Percentiles rank a stretch among this genome's conserved stretches.
Evolutionary conservation across 2,329 filamentous ascomycete species (phyloP).

Genomic region (Penicillium frequentans): DNA sequence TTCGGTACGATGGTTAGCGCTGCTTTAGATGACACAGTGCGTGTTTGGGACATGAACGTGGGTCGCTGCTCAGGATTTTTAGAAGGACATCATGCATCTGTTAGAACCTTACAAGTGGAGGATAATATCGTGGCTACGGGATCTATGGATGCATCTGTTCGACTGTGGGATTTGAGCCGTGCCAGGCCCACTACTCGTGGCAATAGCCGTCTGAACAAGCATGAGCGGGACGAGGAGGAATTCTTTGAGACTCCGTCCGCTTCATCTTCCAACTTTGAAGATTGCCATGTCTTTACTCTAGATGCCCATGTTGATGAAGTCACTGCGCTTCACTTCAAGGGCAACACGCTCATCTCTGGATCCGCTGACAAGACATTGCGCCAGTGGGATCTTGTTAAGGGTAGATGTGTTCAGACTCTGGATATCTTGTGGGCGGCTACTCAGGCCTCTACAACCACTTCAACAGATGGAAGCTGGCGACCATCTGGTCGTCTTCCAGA

Average conservation of each 20-base stretch:
- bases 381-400: conserved; percentile 96
- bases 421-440: conserved; percentile 98
- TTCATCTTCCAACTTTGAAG: conserved; percentile 72
- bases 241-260: conserved; percentile 55
- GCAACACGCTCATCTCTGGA: conserved; percentile 87
- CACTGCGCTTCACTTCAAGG: conserved; percentile 87
- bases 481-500: conserved; percentile 64
- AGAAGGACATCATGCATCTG: conserved; percentile 92
- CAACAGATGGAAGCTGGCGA: conserved; percentile 67
- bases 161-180: conserved; percentile 90
- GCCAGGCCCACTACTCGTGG: conserved; percentile 74
- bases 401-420: conserved; percentile 94
- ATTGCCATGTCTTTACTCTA: conserved; percentile 85
- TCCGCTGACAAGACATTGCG: conserved; percentile 96
- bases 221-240: conserved; percentile 49
- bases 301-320: conserved; percentile 92
- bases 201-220: conserved; percentile 51
- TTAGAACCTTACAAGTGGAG: conserved; percentile 87
- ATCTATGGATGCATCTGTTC: conserved; percentile 90
- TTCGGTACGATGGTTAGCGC: conserved; percentile 94
- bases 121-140: conserved; percentile 95
- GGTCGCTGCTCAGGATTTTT: conserved; percentile 88
- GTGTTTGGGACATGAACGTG: conserved; percentile 94
- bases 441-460: conserved; percentile 73
- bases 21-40: conserved; percentile 86